Evolutionary conservation across 495 filamentous ascomycete species (phyloP), one percentile per base, ranked within the genome.

Genomic region (Halenospora varia): DNA sequence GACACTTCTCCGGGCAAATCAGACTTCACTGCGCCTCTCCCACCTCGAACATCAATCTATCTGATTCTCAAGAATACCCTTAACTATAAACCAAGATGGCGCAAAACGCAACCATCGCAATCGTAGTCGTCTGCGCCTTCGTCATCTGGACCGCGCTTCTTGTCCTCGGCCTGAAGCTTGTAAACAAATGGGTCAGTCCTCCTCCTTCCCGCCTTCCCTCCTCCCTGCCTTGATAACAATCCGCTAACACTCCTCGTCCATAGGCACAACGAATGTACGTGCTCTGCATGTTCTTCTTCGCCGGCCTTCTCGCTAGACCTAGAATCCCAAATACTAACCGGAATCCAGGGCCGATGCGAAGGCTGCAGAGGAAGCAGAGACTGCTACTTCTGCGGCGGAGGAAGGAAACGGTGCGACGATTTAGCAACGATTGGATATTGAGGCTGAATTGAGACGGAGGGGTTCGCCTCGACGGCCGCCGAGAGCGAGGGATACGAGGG

Each of bases 201-300:
- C 20, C 13, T 2, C 18, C 22, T 26, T 2, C 19, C 40, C 13
- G n/a, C n/a, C n/a, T n/a, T n/a, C n/a, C n/a, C n/a, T n/a, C n/a
- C n/a, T n/a, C n/a, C n/a, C n/a, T n/a, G n/a, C n/a, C n/a, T n/a
- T n/a, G n/a, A n/a, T n/a, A n/a, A n/a, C n/a, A n/a, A n/a, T n/a
- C n/a, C n/a, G n/a, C n/a, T n/a, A n/a, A n/a, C n/a, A n/a, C n/a
- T n/a, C n/a, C n/a, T n/a, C n/a, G n/a, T n/a, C n/a, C n/a, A n/a
- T 51, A 59, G 57, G 51, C 51, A 17, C 26, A 40, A 46, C 47
- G 40, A 3, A 42, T 41, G 57, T 53, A 53, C 48, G 24, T 18
- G 15, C 45, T 22, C 8, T n/a, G 8, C 18, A 8, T 10, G 8
- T 9, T 48, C 10, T 48, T 48, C 19, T 10, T 19, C 9, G 45